A percentile compares a stretch with the other conserved stretches of the same genome.
These are phyloP conservation scores for Phialocephala subalpina DNA, from an alignment of 2,329 filamentous ascomycete genomes.

Conservation along the genomic window DNA sequence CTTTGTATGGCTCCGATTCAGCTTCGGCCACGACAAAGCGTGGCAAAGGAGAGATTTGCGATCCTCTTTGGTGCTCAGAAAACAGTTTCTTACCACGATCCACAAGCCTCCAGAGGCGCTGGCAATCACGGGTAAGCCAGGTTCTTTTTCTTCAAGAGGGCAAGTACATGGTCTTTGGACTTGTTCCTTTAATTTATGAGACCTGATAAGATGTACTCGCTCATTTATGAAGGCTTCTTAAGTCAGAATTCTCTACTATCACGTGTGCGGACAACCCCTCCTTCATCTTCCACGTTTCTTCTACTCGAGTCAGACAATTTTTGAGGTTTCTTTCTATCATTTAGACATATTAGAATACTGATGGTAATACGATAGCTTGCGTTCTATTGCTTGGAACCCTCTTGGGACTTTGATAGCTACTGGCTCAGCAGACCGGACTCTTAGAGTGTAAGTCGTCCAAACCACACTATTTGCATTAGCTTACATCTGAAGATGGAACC, in stretches of 20 bases:
- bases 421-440: conserved; percentile 72
- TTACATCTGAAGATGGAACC: conserved; percentile 67
- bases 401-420: conserved; percentile 85
- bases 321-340: background rate
- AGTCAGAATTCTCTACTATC: no score
- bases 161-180: background rate
- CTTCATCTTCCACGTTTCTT: background rate
- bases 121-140: conserved; percentile 62
- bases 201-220: no score
- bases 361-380: conserved; percentile 61
- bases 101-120: conserved; percentile 57
- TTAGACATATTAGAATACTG: conserved; percentile 15
- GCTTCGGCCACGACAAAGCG: conserved; percentile 56
- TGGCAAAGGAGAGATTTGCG: conserved; percentile 76
- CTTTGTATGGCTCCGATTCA: conserved; percentile 35
- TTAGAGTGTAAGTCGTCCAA: conserved; percentile 61
- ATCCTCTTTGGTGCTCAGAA: conserved; percentile 72
- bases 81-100: conserved; percentile 75
- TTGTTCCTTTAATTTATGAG: background rate
- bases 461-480: background rate
- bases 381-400: conserved; percentile 89
- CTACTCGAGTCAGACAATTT: background rate
- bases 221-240: no score
- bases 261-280: no score
- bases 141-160: conserved; percentile 22